These are phyloP conservation scores for Phoma herbarum DNA, from an alignment of 2,329 filamentous ascomycete species.

Conservation along the genomic window DNA sequence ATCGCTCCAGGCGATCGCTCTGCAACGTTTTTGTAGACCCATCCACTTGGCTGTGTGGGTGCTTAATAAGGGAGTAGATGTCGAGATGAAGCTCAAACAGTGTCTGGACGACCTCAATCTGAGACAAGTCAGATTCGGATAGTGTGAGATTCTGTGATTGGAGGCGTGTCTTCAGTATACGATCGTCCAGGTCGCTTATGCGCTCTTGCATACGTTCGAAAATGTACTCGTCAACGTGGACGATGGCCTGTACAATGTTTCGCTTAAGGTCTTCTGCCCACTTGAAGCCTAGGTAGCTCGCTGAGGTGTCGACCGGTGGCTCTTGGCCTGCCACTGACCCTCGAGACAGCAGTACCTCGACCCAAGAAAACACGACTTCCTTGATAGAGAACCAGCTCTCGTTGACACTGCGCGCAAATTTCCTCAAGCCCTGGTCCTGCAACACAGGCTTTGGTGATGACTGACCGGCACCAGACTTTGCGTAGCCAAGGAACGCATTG, in stretches of 20 bases:
- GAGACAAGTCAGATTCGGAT: slow-evolving; percentile 44
- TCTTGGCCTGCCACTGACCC: slow-evolving; percentile 36
- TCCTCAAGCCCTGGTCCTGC: slow-evolving; percentile 48
- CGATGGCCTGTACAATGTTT: slow-evolving; percentile 61
- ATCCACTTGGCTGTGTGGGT: slow-evolving; percentile 65
- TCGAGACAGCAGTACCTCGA: slow-evolving; percentile 61
- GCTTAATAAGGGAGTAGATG: slow-evolving; percentile 69
- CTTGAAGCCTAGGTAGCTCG: slow-evolving; percentile 62
- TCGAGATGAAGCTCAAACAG: slow-evolving; percentile 75
- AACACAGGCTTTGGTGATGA: slow-evolving; percentile 52
- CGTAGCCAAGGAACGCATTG: slow-evolving; percentile 66
- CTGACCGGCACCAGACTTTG: slow-evolving; percentile 57
- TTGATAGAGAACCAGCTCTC: slow-evolving; percentile 57
- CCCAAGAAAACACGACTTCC: slow-evolving; percentile 63
- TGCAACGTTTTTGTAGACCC: slow-evolving; percentile 61
- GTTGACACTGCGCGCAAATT: slow-evolving; percentile 59
- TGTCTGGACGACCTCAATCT: slow-evolving; percentile 65
- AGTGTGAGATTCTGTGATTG: slow-evolving; percentile 30
- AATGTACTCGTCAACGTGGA: slow-evolving; percentile 64
- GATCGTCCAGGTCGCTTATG: slow-evolving; percentile 39
- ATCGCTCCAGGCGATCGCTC: slow-evolving; percentile 67
- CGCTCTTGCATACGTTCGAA: slow-evolving; percentile 53
- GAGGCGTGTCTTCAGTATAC: slow-evolving; percentile 35
- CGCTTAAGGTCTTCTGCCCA: slow-evolving; percentile 67
- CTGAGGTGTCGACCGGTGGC: slow-evolving; percentile 16